Evolutionary conservation across 2,329 filamentous ascomycete genomes (phyloP), one percentile per base, ranked within the genome.

Genomic region (Fusarium citri): DNA sequence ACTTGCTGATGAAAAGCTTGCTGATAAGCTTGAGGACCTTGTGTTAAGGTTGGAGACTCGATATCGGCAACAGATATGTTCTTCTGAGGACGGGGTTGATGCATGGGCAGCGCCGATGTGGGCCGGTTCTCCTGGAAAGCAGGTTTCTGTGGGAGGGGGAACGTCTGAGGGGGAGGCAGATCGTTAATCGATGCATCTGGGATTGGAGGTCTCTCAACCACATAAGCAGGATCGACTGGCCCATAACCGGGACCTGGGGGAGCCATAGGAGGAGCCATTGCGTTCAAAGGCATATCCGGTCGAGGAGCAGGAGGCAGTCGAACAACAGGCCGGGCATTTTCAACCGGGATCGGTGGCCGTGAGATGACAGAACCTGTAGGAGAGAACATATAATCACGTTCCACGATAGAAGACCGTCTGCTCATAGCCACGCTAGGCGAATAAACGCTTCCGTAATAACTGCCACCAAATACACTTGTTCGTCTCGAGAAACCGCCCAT

Each of bases 1-100:
- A 97, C 90, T 80, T 98, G 94, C 74, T 97, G 94, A 73, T 97
- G 94, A 84, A 98, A 98, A 0, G 94, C 93, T 77, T 94, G 93
- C 74, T 95, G 91, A 74, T 97, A 97, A 1, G 94, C 92, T 74
- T 93, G 93, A 31, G 42, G 80, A 89, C 82, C 72, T 85, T 74
- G 83, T 84, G 54, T 80, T 73, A 82, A 85, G 8, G 88, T 89
- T 6, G 94, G 94, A 10, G 92, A 92, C 79, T 98, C 96, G 72
- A 98, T 97, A 74, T 94, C 94, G 60, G 94, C 93, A 62, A 98
- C 90, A 12, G 94, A 98, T 31, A 98, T 93, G 8, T 94, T 87
- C 84, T 98, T 98, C 79, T 98, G 94, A 11, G 96, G 95, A 55
- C 93, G 91, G 60, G 96, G 96, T 78, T 98, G 96, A 78, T 98